Evolutionary conservation across 768 basidiomycete species (phyloP).

Genomic region (Mycena pura): DNA sequence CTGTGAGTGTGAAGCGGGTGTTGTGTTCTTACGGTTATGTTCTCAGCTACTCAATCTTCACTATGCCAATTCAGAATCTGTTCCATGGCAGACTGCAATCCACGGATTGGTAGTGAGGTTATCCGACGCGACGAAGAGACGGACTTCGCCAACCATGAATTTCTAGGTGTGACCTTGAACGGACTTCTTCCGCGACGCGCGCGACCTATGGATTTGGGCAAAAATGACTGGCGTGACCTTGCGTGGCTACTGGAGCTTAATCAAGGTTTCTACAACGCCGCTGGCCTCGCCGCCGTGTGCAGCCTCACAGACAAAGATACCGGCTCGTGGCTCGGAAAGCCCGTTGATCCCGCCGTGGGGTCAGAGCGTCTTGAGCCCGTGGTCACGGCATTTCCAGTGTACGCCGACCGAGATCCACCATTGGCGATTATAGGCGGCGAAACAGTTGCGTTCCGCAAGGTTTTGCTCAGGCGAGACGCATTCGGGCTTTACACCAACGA

Average conservation of each 20-base stretch:
- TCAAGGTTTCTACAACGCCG: conserved; percentile 35
- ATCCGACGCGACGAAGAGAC: conserved; percentile 30
- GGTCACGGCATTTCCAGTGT: conserved; percentile 30
- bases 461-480: not conserved
- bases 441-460: not conserved
- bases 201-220: conserved; percentile 17
- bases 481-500: conserved; percentile 3
- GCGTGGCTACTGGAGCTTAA: conserved; percentile 36
- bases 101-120: conserved; percentile 22
- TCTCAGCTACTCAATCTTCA: conserved; percentile 5
- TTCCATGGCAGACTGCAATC: conserved; percentile 12
- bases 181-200: conserved; percentile 32
- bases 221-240: conserved; percentile 31
- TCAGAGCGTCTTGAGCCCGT: conserved; percentile 32
- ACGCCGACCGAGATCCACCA: not conserved
- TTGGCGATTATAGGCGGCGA: conserved; percentile 7
- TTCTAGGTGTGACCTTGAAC: conserved; percentile 33
- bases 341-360: conserved; percentile 27
- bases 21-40: not conserved
- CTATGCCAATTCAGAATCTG: not conserved
- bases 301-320: not conserved
- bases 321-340: conserved; percentile 30
- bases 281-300: conserved; percentile 29
- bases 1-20: not conserved
- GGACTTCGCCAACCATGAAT: conserved; percentile 20